Base-by-base conservation (phyloP, 2,329 filamentous ascomycete genomes). In the Nigrospora sphaerica region DNA sequence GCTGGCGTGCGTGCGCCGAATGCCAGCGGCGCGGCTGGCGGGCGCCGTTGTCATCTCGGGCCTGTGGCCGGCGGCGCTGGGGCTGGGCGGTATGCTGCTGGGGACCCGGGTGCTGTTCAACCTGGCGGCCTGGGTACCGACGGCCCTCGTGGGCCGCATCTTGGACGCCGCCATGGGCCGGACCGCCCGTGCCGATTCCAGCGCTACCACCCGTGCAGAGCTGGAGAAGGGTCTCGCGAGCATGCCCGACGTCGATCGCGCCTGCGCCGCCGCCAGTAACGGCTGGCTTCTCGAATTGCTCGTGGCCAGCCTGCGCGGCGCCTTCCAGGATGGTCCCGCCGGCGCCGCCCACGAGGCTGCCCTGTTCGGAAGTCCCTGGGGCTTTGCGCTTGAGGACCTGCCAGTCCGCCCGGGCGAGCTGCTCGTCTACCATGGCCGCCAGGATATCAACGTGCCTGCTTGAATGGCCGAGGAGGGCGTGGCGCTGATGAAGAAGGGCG, bases 361-460 rank as follows among this genome's bases (percentile, higher is more conserved):
- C 32, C 19, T 52, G 14, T 47, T 51, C 28, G 48, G 45, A 3
- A 37, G 32, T 6, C 35, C 49, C n/a, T 59, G 56, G 57, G 55
- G 52, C 11, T 60, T 58, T 39, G 43, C 44, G 5, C 46, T 58
- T 5, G 49, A 52, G 1, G 49, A 54, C 11, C 16, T 58, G 16
- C 32, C 39, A 4, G 41, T 47, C 13, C 46, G 49, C 28, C 48
- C 47, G 35, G 49, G 47, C 11, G 42, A 43, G 36, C 11, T 58
- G 44, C 42, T 54, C 11, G 32, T 55, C 3, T 60, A 52, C 46
- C 57, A 60, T 23, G 55, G 57, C 4, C 45, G 35, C 1, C 31
- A 50, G 37, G 55, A 60, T 34, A 40, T 51, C 10, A 57, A 60
- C 28, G 48, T 54, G 2, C 57, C 57, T 1, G 28, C 54, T 3